These are phyloP conservation scores for Puccinia coronata DNA, from an alignment of 1,284 basidiomycete genomes.

Conservation along the genomic window DNA sequence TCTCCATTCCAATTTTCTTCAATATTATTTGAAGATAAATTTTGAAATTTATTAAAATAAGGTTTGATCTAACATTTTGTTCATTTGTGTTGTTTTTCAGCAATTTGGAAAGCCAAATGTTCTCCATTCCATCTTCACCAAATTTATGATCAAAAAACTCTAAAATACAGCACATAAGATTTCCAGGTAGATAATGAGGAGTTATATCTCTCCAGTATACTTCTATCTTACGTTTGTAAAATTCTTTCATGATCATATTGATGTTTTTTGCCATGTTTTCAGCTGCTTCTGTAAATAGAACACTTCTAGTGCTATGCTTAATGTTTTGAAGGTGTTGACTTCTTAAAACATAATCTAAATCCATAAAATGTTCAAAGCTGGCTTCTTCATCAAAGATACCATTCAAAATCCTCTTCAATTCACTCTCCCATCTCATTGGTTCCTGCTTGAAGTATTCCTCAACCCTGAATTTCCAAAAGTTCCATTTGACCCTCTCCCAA, in stretches of 20 bases:
- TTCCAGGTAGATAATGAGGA: not conserved
- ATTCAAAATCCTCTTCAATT: not conserved
- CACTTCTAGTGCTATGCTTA: not conserved
- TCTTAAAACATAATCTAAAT: not conserved
- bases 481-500: not conserved
- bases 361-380: not conserved
- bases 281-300: not conserved
- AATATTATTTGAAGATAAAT: too few species aligned
- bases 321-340: not conserved
- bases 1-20: not conserved
- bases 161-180: too few species aligned
- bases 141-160: too few species aligned
- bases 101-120: too few species aligned
- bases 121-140: too few species aligned
- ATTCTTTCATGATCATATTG: not conserved
- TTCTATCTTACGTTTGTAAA: not conserved
- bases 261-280: not conserved
- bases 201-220: not conserved
- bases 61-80: too few species aligned
- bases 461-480: constrained; percentile 5
- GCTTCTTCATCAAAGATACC: not conserved
- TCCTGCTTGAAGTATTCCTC: not conserved
- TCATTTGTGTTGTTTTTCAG: too few species aligned
- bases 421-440: not conserved
- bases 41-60: too few species aligned